phyloP scores from a whole-genome alignment of 176 grass and related monocot species.

The Alopecurus myosuroides region DNA sequence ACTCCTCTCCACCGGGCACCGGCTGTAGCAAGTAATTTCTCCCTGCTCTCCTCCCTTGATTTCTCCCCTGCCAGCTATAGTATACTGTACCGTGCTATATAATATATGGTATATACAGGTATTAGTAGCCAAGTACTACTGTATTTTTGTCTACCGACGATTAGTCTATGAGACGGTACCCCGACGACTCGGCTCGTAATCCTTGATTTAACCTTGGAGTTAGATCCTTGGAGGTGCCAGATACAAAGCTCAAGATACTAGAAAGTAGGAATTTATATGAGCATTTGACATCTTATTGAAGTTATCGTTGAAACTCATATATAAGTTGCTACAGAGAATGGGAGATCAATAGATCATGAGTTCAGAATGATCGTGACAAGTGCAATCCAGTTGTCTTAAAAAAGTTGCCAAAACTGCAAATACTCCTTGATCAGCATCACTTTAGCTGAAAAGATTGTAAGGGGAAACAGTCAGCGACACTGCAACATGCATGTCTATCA shows the following conservation, averaged over 20 bases:
- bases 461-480: not conserved
- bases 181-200: too few relatives aligned
- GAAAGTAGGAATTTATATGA: not conserved
- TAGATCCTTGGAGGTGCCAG: constrained; percentile 1
- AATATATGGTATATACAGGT: too few relatives aligned
- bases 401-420: not conserved
- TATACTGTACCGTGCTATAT: too few relatives aligned
- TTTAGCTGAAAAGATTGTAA: constrained; percentile 15
- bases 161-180: too few relatives aligned
- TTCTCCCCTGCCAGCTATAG: too few relatives aligned
- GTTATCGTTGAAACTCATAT: not conserved
- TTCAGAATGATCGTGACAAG: not conserved
- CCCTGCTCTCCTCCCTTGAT: too few relatives aligned
- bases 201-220: too few relatives aligned
- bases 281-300: not conserved
- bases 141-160: too few relatives aligned
- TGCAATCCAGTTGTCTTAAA: not conserved
- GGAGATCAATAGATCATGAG: not conserved
- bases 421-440: not conserved
- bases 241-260: not conserved
- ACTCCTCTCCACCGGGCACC: too few relatives aligned
- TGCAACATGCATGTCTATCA: not conserved
- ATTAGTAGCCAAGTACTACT: too few relatives aligned
- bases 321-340: not conserved
- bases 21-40: too few relatives aligned